Conservation (phyloP, 2,329 filamentous ascomycete genomes). For the Epichloe gansuensis region DNA sequence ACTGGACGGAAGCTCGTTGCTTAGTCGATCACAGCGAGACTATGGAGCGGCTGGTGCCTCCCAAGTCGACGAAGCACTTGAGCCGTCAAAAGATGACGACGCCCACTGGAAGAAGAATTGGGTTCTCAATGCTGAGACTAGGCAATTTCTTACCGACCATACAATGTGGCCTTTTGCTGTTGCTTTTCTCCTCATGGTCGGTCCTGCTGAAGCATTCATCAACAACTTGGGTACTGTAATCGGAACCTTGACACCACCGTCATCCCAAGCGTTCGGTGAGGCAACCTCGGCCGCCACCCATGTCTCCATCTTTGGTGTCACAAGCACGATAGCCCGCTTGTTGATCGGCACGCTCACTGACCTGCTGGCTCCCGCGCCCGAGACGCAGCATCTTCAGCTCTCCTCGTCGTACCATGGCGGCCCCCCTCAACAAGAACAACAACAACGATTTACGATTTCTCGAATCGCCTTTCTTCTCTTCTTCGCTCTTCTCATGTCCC, state of each 20-base stretch:
- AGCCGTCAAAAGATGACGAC: slow-evolving; percentile 30
- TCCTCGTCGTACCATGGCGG: slow-evolving; percentile 12
- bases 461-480: slow-evolving; percentile 68
- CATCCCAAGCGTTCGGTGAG: slow-evolving; percentile 25
- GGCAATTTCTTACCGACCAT: slow-evolving; percentile 68
- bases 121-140: slow-evolving; percentile 84
- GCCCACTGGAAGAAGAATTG: slow-evolving; percentile 67
- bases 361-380: slow-evolving; percentile 59
- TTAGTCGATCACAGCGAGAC: slow-evolving; percentile 38
- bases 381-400: slow-evolving; percentile 43
- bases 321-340: slow-evolving; percentile 82
- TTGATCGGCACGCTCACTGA: slow-evolving; percentile 82
- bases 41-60: slow-evolving; percentile 50
- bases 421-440: not conserved
- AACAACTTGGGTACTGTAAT: slow-evolving; percentile 95
- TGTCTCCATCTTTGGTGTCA: slow-evolving; percentile 82
- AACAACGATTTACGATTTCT: slow-evolving; percentile 47
- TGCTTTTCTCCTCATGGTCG: slow-evolving; percentile 86
- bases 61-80: slow-evolving; percentile 29
- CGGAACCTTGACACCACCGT: slow-evolving; percentile 61
- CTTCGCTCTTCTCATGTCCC: slow-evolving; percentile 59
- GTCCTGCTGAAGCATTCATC: slow-evolving; percentile 93
- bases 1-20: slow-evolving; percentile 61
- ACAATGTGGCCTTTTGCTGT: slow-evolving; percentile 94
- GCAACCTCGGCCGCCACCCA: slow-evolving; percentile 66